Evolutionary conservation across 306 rosid species (phyloP).

Genomic region (Trichosanthes truncata): DNA sequence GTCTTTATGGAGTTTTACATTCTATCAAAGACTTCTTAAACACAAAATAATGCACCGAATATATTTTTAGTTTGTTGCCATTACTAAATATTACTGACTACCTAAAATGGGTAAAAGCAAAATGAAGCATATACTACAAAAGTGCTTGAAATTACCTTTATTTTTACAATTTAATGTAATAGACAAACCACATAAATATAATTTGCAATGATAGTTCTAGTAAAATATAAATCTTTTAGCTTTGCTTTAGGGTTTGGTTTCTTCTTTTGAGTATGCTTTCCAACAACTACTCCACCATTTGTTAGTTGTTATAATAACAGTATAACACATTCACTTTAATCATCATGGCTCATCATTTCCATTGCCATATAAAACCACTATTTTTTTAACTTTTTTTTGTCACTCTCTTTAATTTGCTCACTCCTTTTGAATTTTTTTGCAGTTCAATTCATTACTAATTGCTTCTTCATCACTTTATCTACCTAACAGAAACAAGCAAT

Average conservation of each 20-base stretch:
- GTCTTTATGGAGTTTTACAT: too few relatives aligned
- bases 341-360: background rate
- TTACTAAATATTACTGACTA: too few relatives aligned
- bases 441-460: background rate
- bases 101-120: too few relatives aligned
- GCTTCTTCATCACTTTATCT: background rate
- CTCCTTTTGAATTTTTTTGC: background rate
- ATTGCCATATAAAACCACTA: background rate
- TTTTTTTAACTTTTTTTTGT: background rate
- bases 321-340: background rate
- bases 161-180: too few relatives aligned
- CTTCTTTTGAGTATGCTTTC: background rate
- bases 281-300: background rate
- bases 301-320: background rate
- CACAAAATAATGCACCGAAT: too few relatives aligned
- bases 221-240: background rate
- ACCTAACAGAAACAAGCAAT: background rate
- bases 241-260: conserved; percentile 3
- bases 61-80: too few relatives aligned
- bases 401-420: background rate
- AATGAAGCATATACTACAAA: too few relatives aligned
- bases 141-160: too few relatives aligned
- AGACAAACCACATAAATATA: background rate
- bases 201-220: background rate
- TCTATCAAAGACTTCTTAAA: too few relatives aligned